A percentile compares a stretch with the other conserved stretches of the same genome.
These are phyloP conservation scores for Prunus davidiana DNA, from an alignment of 306 rosid species.

Conservation along the genomic window DNA sequence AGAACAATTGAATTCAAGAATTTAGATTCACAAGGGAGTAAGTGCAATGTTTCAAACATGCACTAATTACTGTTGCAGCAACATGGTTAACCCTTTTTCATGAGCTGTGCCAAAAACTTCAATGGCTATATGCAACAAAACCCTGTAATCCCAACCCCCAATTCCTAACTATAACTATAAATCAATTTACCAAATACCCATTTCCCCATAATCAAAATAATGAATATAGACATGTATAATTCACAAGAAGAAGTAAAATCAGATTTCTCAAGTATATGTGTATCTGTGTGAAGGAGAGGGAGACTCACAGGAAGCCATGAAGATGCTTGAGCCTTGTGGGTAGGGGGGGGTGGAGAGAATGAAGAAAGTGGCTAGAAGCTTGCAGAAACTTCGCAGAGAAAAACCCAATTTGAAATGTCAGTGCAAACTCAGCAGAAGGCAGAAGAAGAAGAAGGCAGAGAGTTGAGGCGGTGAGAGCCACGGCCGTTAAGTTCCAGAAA, in stretches of 20 bases:
- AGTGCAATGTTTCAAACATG: background rate
- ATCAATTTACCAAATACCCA: slow-evolving; percentile 4
- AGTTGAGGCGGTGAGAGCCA: background rate
- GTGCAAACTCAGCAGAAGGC: background rate
- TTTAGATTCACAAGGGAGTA: background rate
- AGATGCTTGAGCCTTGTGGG: slow-evolving; percentile 5
- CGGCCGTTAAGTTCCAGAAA: slow-evolving; percentile 13
- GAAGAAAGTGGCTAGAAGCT: slow-evolving; percentile 1
- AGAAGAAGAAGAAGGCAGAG: background rate
- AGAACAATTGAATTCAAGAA: background rate
- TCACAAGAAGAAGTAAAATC: background rate
- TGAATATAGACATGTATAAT: background rate
- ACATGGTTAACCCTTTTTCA: background rate
- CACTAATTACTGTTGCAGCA: background rate
- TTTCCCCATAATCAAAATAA: background rate
- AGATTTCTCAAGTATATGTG: background rate
- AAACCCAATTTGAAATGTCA: slow-evolving; percentile 6
- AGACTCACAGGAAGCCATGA: slow-evolving; percentile 76
- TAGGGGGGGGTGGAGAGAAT: background rate
- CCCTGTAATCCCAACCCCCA: slow-evolving; percentile 10
- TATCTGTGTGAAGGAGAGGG: background rate
- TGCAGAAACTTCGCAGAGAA: background rate
- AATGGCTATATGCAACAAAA: background rate
- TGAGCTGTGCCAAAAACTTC: background rate
- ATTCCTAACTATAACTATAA: background rate